Base-by-base conservation (phyloP, 805 yeast species). In the Starmerella ratchasimensis region DNA sequence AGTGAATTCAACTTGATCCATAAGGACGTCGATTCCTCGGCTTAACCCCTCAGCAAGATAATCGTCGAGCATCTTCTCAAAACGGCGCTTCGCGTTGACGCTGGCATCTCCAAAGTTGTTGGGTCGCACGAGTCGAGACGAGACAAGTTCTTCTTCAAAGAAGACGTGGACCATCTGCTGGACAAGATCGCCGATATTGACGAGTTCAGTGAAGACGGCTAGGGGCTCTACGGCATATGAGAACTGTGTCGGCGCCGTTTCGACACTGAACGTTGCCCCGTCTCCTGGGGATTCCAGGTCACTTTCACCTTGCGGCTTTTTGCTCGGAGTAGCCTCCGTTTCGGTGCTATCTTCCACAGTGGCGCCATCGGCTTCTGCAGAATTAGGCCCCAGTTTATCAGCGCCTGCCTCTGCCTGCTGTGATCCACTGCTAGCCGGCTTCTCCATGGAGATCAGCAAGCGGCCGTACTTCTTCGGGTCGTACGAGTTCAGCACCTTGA, bases 41-140 rank as follows among this genome's bases (percentile, higher is more conserved):
- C 83, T 86, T 22, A 90, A 65, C 0, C 98, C 98, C 51, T 80
- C 80, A 0, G 97, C 98, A 15, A 90, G 95, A 53, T 69, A 78
- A 37, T 74, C 81, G 57, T 90, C 98, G 9, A 90, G 69, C 59
- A 74, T 63, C 6, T 72, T 72, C 52, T 90, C 98, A 43, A 90
- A 71, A 41, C 69, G 70, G 52, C 83, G 80, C 53, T 90, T 93
- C 28, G 76, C 71, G 49, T 77, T 81, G 34, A 83, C 71, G 6
- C 88, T 69, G 5, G 76, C 77, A 42, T 81, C 76, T 37, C 83
- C 64, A 50, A 86, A 81, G 44, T 90, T 93, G 45, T 77, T 80
- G 38, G 74, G 71, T 48, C 76, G 74, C 20, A 83, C 72, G 17
- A 82, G 66, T 31, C 64, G 62, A 27, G 69, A 64, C 3, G 48